These are phyloP conservation scores for Populus simonii DNA, from an alignment of 345 rosid species.

Conservation along the genomic window DNA sequence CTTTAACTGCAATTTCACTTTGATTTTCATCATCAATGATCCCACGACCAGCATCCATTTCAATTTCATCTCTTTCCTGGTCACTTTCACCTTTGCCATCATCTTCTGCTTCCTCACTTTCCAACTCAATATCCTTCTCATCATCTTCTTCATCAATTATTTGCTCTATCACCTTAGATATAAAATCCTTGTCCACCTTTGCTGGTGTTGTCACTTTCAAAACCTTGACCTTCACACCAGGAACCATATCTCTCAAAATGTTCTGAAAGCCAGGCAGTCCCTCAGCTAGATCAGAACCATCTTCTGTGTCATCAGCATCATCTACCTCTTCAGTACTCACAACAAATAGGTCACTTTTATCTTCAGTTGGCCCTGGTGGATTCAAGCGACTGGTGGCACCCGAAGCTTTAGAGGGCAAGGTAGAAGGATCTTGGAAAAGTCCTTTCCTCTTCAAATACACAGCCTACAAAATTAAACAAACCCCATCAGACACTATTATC, in stretches of 20 bases:
- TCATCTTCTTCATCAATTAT: conserved; percentile 76
- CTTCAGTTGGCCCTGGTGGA: conserved; percentile 53
- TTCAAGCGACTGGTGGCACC: conserved; percentile 39
- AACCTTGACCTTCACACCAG: conserved; percentile 82
- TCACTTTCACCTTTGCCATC: conserved; percentile 53
- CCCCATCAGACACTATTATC: conserved; percentile 11
- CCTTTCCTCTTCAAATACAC: conserved; percentile 72
- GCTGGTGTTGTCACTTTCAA: conserved; percentile 74
- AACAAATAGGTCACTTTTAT: conserved; percentile 45
- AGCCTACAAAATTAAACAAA: conserved; percentile 47
- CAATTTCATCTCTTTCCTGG: conserved; percentile 49
- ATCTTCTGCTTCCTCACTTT: conserved; percentile 55
- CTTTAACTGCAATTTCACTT: conserved; percentile 67
- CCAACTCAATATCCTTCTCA: conserved; percentile 56
- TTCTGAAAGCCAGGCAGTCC: conserved; percentile 69
- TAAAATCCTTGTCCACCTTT: conserved; percentile 76
- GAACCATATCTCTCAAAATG: conserved; percentile 79
- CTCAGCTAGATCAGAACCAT: conserved; percentile 66
- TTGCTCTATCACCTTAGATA: conserved; percentile 81
- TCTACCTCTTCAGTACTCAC: conserved; percentile 57
- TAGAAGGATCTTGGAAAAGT: conserved; percentile 43
- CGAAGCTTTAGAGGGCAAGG: conserved; percentile 36
- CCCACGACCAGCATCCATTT: conserved; percentile 47
- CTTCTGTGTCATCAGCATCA: conserved; percentile 58
- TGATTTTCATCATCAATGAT: conserved; percentile 50